phyloP scores from a whole-genome alignment of 768 basidiomycete genomes.

The Termitomyces sp. region DNA sequence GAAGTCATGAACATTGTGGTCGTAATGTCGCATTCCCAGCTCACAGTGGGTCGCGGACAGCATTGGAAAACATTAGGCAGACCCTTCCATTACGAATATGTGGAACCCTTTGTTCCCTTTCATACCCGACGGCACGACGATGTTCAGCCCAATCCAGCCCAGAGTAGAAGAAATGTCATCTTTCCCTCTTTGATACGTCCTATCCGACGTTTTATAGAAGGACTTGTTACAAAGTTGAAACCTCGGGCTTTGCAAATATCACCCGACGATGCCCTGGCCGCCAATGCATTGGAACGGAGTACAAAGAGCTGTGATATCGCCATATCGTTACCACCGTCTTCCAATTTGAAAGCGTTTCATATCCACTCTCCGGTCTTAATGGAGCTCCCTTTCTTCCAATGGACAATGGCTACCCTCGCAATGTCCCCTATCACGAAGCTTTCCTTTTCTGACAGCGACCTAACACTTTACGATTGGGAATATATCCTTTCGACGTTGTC shows the following conservation, averaged over 20 bases:
- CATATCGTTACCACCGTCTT: not conserved
- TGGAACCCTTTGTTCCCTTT: not conserved
- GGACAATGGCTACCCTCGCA: constrained; percentile 13
- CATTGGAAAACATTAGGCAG: not conserved
- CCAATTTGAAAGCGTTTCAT: constrained; percentile 3
- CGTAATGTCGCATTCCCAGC: not conserved
- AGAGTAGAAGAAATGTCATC: not conserved
- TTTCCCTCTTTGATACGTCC: not conserved
- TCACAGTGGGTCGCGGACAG: constrained; percentile 2
- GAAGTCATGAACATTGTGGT: constrained; percentile 10
- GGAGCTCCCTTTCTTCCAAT: constrained; percentile 11
- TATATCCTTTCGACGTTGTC: constrained; percentile 14
- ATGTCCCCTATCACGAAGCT: constrained; percentile 13
- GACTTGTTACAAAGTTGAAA: not conserved
- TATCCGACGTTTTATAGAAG: not conserved
- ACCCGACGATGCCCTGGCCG: not conserved
- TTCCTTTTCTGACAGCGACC: constrained; percentile 8
- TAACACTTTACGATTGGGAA: constrained; percentile 13
- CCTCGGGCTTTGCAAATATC: not conserved
- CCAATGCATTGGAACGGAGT: not conserved
- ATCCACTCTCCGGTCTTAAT: constrained; percentile 6
- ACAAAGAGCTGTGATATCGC: not conserved
- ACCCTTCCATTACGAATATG: constrained; percentile 4
- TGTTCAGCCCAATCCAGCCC: not conserved
- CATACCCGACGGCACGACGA: not conserved